phyloP scores from a whole-genome alignment of 2,329 filamentous ascomycete genomes.

The Aspergillus sp. region DNA sequence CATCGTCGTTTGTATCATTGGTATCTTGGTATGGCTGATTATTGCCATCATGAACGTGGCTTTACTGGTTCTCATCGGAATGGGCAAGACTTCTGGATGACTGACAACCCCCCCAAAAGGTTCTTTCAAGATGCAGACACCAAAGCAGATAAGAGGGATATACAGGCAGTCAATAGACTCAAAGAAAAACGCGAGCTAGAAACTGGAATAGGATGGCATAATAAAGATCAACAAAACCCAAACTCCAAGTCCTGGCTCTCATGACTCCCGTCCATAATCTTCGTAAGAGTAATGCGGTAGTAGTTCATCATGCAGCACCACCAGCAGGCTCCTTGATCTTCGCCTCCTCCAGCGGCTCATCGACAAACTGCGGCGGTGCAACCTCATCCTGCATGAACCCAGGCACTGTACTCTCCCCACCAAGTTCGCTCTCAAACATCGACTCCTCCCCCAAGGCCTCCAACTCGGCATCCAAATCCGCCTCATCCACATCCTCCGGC shows the following conservation, averaged over 20 bases:
- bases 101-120: neutral
- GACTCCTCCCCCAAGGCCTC: constrained; percentile 90
- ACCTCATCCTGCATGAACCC: constrained; percentile 86
- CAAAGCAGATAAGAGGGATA: neutral
- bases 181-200: neutral
- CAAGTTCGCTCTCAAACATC: constrained; percentile 61
- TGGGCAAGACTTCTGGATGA: constrained; percentile 42
- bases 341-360: constrained; percentile 69
- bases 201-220: too few species aligned
- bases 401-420: constrained; percentile 59
- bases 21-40: constrained; percentile 60
- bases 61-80: constrained; percentile 55
- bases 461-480: constrained; percentile 89
- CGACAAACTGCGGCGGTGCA: constrained; percentile 75
- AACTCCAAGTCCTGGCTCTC: constrained; percentile 1
- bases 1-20: constrained; percentile 54
- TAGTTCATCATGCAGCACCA: constrained; percentile 18
- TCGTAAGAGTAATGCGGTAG: neutral
- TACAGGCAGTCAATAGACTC: neutral
- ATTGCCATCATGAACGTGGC: constrained; percentile 75
- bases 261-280: neutral
- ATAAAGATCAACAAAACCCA: neutral
- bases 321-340: constrained; percentile 76
- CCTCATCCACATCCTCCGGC: constrained; percentile 94
- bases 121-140: neutral